A percentile compares a stretch with the other conserved stretches of the same genome.
These are phyloP conservation scores for Phoma herbarum DNA, from an alignment of 2,329 filamentous ascomycete genomes.

Conservation along the genomic window DNA sequence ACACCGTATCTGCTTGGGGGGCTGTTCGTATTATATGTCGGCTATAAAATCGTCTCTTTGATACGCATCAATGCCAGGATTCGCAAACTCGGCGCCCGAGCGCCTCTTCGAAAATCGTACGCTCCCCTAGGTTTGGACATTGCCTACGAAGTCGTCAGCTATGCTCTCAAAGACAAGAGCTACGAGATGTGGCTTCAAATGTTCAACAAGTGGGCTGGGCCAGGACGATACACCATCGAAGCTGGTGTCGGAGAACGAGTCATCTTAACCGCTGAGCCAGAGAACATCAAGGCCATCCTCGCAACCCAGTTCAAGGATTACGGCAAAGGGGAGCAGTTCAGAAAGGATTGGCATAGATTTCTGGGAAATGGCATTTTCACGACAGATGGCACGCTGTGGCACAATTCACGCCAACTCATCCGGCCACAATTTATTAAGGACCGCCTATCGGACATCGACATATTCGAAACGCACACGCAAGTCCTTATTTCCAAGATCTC, in stretches of 20 bases:
- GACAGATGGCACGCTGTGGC: constrained; percentile 82
- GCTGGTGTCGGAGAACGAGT: constrained; percentile 65
- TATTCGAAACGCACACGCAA: constrained; percentile 81
- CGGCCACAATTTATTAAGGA: constrained; percentile 88
- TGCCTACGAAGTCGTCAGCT: constrained; percentile 64
- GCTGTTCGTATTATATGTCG: constrained; percentile 30
- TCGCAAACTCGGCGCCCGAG: constrained; percentile 56
- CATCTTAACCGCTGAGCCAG: constrained; percentile 80
- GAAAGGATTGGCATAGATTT: constrained; percentile 77
- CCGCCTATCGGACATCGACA: constrained; percentile 80
- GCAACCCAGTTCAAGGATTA: constrained; percentile 86
- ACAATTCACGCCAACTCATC: constrained; percentile 80
- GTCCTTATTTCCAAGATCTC: constrained; percentile 73
- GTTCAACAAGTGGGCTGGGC: constrained; percentile 55
- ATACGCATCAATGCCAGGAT: constrained; percentile 51
- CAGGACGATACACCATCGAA: constrained; percentile 67
- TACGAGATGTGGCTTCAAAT: constrained; percentile 68
- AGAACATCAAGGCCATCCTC: constrained; percentile 92
- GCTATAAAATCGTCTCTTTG: constrained; percentile 27
- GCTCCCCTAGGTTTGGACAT: constrained; percentile 68
- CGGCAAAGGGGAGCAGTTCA: constrained; percentile 81
- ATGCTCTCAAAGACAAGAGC: constrained; percentile 64
- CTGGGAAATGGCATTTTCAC: constrained; percentile 75
- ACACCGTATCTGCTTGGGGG: constrained; percentile 35
- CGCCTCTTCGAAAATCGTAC: constrained; percentile 50